Percentiles rank a stretch among this genome's conserved stretches.
These are phyloP conservation scores for Penicillium nordicum DNA, from an alignment of 2,329 filamentous ascomycete genomes.

Conservation along the genomic window DNA sequence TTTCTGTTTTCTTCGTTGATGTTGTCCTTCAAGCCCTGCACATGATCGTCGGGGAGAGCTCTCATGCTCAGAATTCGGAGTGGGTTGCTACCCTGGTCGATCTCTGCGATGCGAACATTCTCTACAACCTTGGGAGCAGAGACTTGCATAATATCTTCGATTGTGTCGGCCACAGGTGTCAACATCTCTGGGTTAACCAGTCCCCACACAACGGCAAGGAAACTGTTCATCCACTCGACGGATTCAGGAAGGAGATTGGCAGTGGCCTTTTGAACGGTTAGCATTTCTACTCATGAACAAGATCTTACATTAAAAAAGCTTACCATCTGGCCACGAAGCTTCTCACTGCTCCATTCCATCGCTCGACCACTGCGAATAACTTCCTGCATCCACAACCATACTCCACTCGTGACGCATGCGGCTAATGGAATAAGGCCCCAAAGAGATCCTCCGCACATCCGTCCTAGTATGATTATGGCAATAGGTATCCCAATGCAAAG, in stretches of 20 bases:
- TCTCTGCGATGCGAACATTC: conserved; percentile 90
- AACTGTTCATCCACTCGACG: conserved; percentile 93
- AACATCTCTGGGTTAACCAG: conserved; percentile 96
- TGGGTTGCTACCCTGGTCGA: conserved; percentile 89
- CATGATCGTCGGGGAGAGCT: conserved; percentile 76
- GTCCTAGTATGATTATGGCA: conserved; percentile 72
- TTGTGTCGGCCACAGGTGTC: conserved; percentile 80
- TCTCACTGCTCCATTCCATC: conserved; percentile 83
- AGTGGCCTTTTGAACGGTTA: conserved; percentile 55
- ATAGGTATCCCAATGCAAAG: conserved; percentile 69
- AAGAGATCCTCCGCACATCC: conserved; percentile 72
- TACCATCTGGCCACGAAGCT: conserved; percentile 74
- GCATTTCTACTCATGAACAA: background rate
- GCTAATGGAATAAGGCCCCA: conserved; percentile 73
- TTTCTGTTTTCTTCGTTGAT: conserved; percentile 76
- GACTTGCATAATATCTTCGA: conserved; percentile 95
- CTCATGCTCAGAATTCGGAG: conserved; percentile 83
- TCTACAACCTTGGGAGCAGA: conserved; percentile 88
- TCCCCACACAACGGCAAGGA: conserved; percentile 80
- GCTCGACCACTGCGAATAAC: conserved; percentile 77
- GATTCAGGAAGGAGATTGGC: conserved; percentile 89
- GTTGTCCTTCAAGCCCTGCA: conserved; percentile 75
- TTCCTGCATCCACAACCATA: conserved; percentile 89
- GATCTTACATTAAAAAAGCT: conserved; percentile 17
- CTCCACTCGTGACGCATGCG: conserved; percentile 67